A percentile compares a stretch with the other conserved stretches of the same genome.
Evolutionary conservation across 768 basidiomycete species (phyloP).

Genomic region (Boletus tylopilopsis): DNA sequence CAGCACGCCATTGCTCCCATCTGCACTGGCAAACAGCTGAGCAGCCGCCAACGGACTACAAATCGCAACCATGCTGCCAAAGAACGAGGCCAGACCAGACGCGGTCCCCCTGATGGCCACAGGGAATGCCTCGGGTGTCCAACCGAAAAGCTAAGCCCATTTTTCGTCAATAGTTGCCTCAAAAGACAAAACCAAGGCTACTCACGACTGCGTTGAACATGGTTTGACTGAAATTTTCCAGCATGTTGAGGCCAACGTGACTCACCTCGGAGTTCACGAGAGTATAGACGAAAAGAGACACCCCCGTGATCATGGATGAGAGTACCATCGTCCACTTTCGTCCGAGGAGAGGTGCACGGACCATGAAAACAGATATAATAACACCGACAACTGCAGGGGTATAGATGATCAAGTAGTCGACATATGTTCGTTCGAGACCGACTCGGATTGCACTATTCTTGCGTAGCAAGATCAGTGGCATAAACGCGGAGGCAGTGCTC

Average conservation of each 20-base stretch:
- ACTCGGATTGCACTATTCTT: no score
- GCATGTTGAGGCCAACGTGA: slow-evolving; percentile 7
- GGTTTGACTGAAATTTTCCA: slow-evolving; percentile 6
- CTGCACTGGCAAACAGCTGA: no score
- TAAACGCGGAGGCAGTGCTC: no score
- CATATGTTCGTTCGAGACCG: no score
- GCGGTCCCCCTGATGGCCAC: slow-evolving; percentile 12
- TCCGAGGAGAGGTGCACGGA: slow-evolving; percentile 12
- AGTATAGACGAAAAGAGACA: slow-evolving; percentile 7
- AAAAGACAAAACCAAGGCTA: neutral
- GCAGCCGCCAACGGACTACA: neutral
- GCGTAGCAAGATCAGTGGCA: no score
- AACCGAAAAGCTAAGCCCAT: slow-evolving; percentile 9
- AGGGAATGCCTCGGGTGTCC: slow-evolving; percentile 19
- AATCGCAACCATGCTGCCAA: slow-evolving; percentile 1
- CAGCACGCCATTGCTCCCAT: no score
- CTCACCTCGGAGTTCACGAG: slow-evolving; percentile 11
- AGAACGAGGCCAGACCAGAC: slow-evolving; percentile 3
- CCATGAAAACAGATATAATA: slow-evolving; percentile 6
- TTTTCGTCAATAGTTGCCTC: neutral
- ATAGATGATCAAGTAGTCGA: no score
- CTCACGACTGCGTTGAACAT: slow-evolving; percentile 12
- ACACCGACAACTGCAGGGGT: slow-evolving; percentile 1
- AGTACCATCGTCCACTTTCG: slow-evolving; percentile 15
- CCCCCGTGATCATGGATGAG: slow-evolving; percentile 5